Conservation (phyloP, 129 eudicot genomes). For the Lonicera japonica region DNA sequence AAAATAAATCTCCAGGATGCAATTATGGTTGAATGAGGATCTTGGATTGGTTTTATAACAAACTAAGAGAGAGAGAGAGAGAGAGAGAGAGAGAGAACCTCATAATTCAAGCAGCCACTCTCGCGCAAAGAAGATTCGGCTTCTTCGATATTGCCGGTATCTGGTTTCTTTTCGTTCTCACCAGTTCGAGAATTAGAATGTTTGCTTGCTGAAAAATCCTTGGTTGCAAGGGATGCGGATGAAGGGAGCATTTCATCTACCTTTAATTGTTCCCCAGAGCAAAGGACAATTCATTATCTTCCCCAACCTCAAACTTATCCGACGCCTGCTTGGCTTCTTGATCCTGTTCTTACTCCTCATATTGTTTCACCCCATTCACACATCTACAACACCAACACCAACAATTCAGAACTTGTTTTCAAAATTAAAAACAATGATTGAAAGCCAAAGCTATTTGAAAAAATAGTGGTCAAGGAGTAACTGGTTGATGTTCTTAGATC, state of each 20-base stretch:
- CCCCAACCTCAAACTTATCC: constrained; percentile 24
- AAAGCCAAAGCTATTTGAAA: not conserved
- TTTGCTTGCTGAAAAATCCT: constrained; percentile 49
- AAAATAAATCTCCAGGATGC: not conserved
- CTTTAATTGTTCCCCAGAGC: constrained; percentile 52
- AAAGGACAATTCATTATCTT: constrained; percentile 52
- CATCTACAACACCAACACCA: constrained; percentile 22
- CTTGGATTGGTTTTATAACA: not conserved
- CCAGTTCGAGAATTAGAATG: constrained; percentile 47
- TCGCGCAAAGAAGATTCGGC: constrained; percentile 91
- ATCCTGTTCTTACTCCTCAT: constrained; percentile 41
- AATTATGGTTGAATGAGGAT: not conserved
- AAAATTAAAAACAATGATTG: not conserved
- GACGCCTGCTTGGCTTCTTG: constrained; percentile 17
- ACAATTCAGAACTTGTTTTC: constrained; percentile 11
- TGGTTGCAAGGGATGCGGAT: constrained; percentile 54
- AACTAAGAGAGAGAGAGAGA: not conserved
- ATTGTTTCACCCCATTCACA: constrained; percentile 23
- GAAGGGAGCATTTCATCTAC: constrained; percentile 54
- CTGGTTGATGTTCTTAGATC: not conserved
- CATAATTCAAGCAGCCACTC: constrained; percentile 74
- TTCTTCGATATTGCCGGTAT: constrained; percentile 80
- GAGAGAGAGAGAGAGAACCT: constrained; percentile 34
- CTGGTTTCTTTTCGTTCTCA: constrained; percentile 48
- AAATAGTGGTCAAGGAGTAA: not conserved